These are phyloP conservation scores for Yamadazyma kitorensis DNA, from an alignment of 805 yeast genomes.

Conservation along the genomic window DNA sequence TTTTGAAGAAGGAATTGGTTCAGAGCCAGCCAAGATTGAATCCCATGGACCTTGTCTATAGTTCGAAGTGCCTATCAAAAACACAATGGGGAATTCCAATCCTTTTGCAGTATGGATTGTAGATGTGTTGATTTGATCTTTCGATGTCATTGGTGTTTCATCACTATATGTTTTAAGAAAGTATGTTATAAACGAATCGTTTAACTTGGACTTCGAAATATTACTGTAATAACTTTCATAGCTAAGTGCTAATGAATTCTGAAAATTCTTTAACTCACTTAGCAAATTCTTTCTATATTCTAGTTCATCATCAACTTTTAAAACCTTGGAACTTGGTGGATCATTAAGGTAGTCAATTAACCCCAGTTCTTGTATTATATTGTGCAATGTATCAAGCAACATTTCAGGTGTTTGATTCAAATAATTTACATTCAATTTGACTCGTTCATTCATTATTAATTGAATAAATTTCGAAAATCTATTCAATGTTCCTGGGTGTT, in stretches of 20 bases:
- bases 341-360: slow-evolving; percentile 24
- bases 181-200: slow-evolving; percentile 31
- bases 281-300: slow-evolving; percentile 3
- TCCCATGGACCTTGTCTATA: slow-evolving; percentile 15
- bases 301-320: slow-evolving; percentile 4
- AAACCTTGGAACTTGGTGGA: slow-evolving; percentile 8
- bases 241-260: slow-evolving; percentile 17
- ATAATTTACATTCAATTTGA: slow-evolving; percentile 16
- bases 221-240: slow-evolving; percentile 15
- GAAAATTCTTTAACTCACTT: slow-evolving; percentile 13
- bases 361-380: slow-evolving; percentile 32
- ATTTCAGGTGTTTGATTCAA: slow-evolving; percentile 29
- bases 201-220: slow-evolving; percentile 1
- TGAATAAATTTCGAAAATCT: slow-evolving; percentile 12
- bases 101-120: slow-evolving; percentile 79
- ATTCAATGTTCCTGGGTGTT: slow-evolving; percentile 1
- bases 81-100: slow-evolving; percentile 67
- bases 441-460: slow-evolving; percentile 12
- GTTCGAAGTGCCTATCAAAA: slow-evolving; percentile 30
- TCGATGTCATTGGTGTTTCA: slow-evolving; percentile 24
- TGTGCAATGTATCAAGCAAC: slow-evolving; percentile 31
- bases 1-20: slow-evolving; percentile 15
- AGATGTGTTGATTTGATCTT: slow-evolving; percentile 48
- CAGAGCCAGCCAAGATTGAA: slow-evolving; percentile 8
- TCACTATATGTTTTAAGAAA: slow-evolving; percentile 42